A percentile compares a stretch with the other conserved stretches of the same genome.
phyloP scores from a whole-genome alignment of 495 filamentous ascomycete genomes.

The Penicillium steckii region DNA sequence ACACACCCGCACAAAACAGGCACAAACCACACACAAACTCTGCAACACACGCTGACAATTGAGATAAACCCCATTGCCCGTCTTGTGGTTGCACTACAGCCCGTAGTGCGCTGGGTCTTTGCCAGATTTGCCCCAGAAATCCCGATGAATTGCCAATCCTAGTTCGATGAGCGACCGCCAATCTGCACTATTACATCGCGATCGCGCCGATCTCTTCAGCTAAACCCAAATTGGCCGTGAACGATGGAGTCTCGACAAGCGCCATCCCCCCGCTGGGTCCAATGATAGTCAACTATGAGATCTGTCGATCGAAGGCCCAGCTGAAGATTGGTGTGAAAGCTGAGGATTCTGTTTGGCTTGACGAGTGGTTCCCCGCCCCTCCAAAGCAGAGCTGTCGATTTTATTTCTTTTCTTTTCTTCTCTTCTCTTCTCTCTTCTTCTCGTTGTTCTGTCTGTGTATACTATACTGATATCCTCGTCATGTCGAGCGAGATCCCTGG shows the following conservation, averaged over 20 bases:
- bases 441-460: not conserved
- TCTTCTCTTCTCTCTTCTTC: not conserved
- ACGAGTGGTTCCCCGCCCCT: slow-evolving; percentile 6
- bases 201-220: slow-evolving; percentile 30
- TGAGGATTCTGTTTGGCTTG: slow-evolving; percentile 14
- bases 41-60: slow-evolving; percentile 27
- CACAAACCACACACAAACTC: slow-evolving; percentile 4
- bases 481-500: slow-evolving; percentile 23
- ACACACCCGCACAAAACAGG: no score
- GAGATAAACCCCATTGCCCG: slow-evolving; percentile 22
- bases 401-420: slow-evolving; percentile 3
- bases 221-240: slow-evolving; percentile 21
- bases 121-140: slow-evolving; percentile 21
- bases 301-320: slow-evolving; percentile 26
- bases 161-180: slow-evolving; percentile 21
- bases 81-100: slow-evolving; percentile 25
- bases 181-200: slow-evolving; percentile 35
- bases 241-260: slow-evolving; percentile 22
- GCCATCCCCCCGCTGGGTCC: slow-evolving; percentile 9
- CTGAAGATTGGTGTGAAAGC: slow-evolving; percentile 20
- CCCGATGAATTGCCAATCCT: slow-evolving; percentile 14
- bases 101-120: slow-evolving; percentile 13
- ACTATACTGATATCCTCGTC: slow-evolving; percentile 5
- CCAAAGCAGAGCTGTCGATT: not conserved
- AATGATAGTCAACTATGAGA: slow-evolving; percentile 8